phyloP scores from a whole-genome alignment of 2,329 filamentous ascomycete species.

The Fusarium sp. region DNA sequence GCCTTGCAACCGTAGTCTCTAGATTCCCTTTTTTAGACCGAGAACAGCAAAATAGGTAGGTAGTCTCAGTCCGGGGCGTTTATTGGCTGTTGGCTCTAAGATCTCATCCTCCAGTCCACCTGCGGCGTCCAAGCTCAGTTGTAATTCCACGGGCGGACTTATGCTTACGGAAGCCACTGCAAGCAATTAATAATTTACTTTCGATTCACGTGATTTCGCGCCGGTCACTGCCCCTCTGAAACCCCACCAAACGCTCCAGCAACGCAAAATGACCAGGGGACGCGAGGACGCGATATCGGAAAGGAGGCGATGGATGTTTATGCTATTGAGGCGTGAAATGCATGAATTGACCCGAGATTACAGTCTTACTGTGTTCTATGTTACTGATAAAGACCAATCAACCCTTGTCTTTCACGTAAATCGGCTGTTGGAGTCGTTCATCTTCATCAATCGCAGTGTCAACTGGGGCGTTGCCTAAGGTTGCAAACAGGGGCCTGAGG shows the following conservation, averaged over 20 bases:
- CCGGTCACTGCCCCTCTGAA: slow-evolving; percentile 31
- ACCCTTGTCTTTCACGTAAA: slow-evolving; percentile 15
- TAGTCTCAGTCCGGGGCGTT: slow-evolving; percentile 12
- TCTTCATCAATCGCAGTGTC: slow-evolving; percentile 22
- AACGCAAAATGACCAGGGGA: slow-evolving; percentile 37
- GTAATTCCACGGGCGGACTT: slow-evolving; percentile 10
- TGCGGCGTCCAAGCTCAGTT: slow-evolving; percentile 28
- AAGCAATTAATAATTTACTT: slow-evolving; percentile 48
- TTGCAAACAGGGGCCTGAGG: slow-evolving; percentile 41
- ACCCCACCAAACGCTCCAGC: slow-evolving; percentile 36
- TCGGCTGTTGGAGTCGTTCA: slow-evolving; percentile 14
- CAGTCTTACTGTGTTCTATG: neutral
- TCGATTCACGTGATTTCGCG: slow-evolving; percentile 46
- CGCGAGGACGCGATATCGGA: slow-evolving; percentile 39
- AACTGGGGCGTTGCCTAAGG: slow-evolving; percentile 46
- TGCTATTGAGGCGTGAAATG: neutral
- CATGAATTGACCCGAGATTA: slow-evolving; percentile 3
- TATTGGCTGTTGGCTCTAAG: slow-evolving; percentile 42
- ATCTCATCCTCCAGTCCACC: slow-evolving; percentile 44
- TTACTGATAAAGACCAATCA: slow-evolving; percentile 7
- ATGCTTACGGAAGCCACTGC: slow-evolving; percentile 35
- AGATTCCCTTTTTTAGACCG: slow-evolving; percentile 15
- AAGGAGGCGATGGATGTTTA: slow-evolving; percentile 4
- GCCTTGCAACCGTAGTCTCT: slow-evolving; percentile 30
- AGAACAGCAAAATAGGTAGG: slow-evolving; percentile 3